phyloP scores from a whole-genome alignment of 306 rosid species.

The Quercus bicolor region DNA sequence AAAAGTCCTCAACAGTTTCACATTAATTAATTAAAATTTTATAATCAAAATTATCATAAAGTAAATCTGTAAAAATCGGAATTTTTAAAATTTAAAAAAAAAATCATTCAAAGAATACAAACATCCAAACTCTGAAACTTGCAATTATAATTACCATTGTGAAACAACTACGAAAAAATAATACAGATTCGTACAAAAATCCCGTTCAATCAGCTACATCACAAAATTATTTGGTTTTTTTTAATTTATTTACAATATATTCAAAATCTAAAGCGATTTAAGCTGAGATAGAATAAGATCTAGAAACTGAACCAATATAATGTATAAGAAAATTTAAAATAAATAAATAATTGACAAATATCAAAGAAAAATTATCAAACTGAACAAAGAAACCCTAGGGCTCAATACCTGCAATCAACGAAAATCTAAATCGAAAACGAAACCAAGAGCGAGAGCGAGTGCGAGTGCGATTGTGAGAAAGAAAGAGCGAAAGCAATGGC shows the following conservation, averaged over 20 bases:
- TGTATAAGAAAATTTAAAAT: background rate
- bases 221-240: background rate
- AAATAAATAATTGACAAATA: background rate
- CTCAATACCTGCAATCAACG: conserved; percentile 13
- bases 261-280: background rate
- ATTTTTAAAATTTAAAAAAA: background rate
- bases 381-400: background rate
- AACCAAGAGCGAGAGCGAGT: background rate
- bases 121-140: background rate
- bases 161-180: background rate
- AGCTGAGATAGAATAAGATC: background rate
- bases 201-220: background rate
- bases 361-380: background rate
- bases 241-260: background rate
- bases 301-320: background rate
- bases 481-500: background rate
- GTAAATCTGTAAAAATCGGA: background rate
- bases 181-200: too few species aligned
- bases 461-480: background rate
- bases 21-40: too few species aligned
- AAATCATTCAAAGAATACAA: background rate
- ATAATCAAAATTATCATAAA: background rate
- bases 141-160: background rate
- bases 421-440: conserved; percentile 1
- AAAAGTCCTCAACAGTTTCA: too few species aligned